Evolutionary conservation across 23 red algal species (phyloP).

Genomic region (Gracilaria gracilis): DNA sequence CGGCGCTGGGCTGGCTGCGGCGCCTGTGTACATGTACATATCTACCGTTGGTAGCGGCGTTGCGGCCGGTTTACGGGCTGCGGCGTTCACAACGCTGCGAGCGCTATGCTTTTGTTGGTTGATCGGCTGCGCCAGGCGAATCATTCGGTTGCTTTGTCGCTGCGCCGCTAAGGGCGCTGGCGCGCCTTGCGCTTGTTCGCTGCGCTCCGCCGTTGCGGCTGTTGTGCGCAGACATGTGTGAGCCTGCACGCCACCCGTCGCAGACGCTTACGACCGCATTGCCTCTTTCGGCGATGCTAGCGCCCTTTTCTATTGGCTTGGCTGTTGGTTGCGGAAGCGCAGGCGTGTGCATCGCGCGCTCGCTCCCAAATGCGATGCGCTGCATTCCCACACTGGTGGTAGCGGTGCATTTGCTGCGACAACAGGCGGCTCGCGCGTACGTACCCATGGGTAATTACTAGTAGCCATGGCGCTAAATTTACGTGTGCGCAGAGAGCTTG

Average conservation of each 20-base stretch:
- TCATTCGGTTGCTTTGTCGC: not conserved
- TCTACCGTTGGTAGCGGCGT: no score
- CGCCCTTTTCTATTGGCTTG: not conserved
- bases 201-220: not conserved
- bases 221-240: no score
- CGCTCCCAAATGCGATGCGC: not conserved
- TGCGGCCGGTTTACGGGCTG: no score
- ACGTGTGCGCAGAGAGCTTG: not conserved
- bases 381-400: not conserved
- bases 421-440: not conserved
- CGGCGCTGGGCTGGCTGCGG: not conserved
- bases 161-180: not conserved
- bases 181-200: not conserved
- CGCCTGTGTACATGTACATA: no score
- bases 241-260: no score
- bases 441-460: not conserved
- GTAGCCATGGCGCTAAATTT: not conserved
- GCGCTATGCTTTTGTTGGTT: not conserved
- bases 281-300: not conserved
- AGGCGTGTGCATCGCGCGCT: not conserved
- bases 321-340: not conserved
- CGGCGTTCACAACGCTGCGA: no score
- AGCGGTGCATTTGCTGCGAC: not conserved
- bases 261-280: not conserved
- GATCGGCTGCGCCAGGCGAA: not conserved